Evolutionary conservation across 176 grass and related monocot species (phyloP).

Genomic region (Thinopyrum elongatum): DNA sequence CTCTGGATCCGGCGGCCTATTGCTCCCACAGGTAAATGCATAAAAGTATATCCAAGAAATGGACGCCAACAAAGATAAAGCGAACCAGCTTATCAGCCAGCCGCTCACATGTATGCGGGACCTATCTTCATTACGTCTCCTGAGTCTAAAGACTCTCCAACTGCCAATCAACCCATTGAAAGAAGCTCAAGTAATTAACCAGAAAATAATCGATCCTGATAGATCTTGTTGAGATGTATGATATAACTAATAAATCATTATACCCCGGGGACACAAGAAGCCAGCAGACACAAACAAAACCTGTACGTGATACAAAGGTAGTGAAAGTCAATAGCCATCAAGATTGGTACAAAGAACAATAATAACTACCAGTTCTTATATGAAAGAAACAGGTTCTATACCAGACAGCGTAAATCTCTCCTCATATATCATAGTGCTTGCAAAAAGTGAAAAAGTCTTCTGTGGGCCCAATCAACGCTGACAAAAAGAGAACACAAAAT

Average conservation of each 20-base stretch:
- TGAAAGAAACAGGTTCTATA: too few species aligned
- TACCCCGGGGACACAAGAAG: neutral
- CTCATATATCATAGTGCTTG: neutral
- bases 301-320: neutral
- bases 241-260: neutral
- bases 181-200: neutral
- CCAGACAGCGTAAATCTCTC: too few species aligned
- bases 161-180: neutral
- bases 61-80: too few species aligned
- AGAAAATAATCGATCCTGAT: neutral
- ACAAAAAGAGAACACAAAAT: neutral
- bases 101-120: too few species aligned
- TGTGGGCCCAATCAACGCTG: neutral
- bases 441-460: neutral
- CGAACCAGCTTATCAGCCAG: too few species aligned
- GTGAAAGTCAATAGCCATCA: neutral
- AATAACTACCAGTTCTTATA: too few species aligned
- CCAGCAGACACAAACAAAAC: neutral
- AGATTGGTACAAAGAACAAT: neutral
- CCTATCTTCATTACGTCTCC: neutral
- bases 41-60: too few species aligned
- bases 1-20: too few species aligned
- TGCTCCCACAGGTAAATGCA: too few species aligned
- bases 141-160: neutral
- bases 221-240: neutral